Base-by-base conservation (phyloP, 352 stramenopile species). In the Pythium guiyangense region DNA sequence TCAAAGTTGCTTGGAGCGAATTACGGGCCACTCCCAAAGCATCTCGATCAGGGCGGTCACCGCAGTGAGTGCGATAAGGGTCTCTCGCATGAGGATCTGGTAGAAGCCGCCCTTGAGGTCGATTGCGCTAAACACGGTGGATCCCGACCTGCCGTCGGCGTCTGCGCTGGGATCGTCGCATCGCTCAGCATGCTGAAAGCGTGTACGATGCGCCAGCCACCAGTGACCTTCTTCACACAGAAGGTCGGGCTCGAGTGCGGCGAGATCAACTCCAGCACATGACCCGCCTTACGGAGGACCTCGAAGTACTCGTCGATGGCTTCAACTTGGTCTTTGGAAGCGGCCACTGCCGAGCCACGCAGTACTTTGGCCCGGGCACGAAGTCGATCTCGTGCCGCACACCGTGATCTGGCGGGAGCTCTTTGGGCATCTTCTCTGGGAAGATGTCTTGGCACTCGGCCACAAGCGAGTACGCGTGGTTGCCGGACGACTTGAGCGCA, bases 141-240 rank as follows among this genome's bases (percentile, higher is more conserved):
- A n/a, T n/a, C 35, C 6, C 12, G 6, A 40, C 35, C 6, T 40
- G 43, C 18, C 34, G 45, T 73, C 43, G 61, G 68, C 34, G 58
- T 73, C 34, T 73, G 57, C 15, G 68, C 62, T 4, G 68, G 59
- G 12, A 73, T 61, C 10, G 64, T 73, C 11, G 45, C 59, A 6
- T 44, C 54, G 39, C 73, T 76, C 3, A 71, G 47, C 45, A 68
- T 73, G 59, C 69, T n/a, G n/a, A n/a, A 73, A 11, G 61, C 58
- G 46, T 73, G 69, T 35, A 77, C 67, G 48, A 72, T 70, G 18
- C 57, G 45, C 61, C 64, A 73, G 12, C 49, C 48, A 9, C 54
- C 49, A 6, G 47, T 69, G 2, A 63, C 52, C n/a, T n/a, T n/a
- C n/a, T n/a, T n/a, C n/a, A n/a, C n/a, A n/a, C n/a, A n/a, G n/a